Conservation (phyloP, 352 stramenopile species). For the Globisporangium takayamanum region DNA sequence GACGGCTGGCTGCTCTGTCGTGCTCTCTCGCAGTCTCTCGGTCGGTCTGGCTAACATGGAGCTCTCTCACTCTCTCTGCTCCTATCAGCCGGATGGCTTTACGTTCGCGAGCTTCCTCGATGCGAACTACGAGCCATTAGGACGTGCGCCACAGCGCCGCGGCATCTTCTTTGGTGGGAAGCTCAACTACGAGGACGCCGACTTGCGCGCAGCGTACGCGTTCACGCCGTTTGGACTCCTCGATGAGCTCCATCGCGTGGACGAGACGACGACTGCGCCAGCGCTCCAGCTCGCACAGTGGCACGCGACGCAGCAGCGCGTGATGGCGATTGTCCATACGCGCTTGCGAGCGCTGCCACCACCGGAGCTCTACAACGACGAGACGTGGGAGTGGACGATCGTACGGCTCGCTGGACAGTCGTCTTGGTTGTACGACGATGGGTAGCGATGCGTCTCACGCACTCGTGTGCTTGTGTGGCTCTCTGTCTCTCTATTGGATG, state of each 20-base stretch:
- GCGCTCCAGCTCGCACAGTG: constrained; percentile 27
- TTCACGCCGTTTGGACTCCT: constrained; percentile 48
- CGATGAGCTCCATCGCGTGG: constrained; percentile 38
- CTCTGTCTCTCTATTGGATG: not conserved
- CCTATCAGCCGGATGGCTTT: constrained; percentile 31
- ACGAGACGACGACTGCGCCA: constrained; percentile 4
- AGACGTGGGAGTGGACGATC: constrained; percentile 93
- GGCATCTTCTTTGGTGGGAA: constrained; percentile 84
- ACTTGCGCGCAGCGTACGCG: constrained; percentile 42
- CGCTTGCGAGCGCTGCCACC: constrained; percentile 37
- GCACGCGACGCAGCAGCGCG: constrained; percentile 34
- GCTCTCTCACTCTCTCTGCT: not conserved
- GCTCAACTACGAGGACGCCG: constrained; percentile 57
- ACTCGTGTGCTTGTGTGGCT: not conserved
- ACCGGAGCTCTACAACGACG: constrained; percentile 72
- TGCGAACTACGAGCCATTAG: constrained; percentile 20
- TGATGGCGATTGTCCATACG: constrained; percentile 30
- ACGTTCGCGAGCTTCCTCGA: constrained; percentile 40
- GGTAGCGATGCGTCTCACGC: constrained; percentile 1
- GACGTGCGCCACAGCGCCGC: constrained; percentile 6
- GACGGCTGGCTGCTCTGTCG: not conserved
- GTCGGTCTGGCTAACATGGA: not conserved
- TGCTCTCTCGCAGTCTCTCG: not conserved
- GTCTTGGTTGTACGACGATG: not conserved
- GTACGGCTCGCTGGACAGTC: constrained; percentile 19